Conservation (phyloP, 495 filamentous ascomycete species). For the Penicillium turbatum region DNA sequence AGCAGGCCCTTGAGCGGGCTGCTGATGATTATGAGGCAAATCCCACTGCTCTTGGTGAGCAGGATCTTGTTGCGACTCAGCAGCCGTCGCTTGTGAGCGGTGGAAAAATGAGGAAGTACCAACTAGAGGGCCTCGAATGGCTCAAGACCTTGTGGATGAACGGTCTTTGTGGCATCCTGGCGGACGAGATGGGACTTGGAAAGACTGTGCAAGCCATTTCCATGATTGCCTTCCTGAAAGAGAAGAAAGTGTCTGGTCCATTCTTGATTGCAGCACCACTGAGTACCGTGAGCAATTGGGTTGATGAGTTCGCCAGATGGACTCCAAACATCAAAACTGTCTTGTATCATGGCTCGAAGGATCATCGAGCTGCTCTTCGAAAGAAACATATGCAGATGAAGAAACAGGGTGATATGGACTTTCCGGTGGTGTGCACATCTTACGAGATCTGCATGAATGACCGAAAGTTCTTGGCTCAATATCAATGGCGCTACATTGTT, state of each 20-base stretch:
- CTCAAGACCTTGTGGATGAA: conserved; percentile 83
- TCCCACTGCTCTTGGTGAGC: conserved; percentile 62
- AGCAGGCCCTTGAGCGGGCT: conserved; percentile 52
- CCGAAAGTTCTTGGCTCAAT: conserved; percentile 68
- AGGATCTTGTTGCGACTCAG: conserved; percentile 71
- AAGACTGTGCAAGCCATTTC: conserved; percentile 96
- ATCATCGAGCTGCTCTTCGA: conserved; percentile 68
- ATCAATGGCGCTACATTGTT: conserved; percentile 94
- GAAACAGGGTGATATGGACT: conserved; percentile 59
- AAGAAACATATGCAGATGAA: conserved; percentile 55
- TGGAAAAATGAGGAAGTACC: conserved; percentile 89
- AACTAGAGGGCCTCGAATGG: conserved; percentile 93
- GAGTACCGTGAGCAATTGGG: conserved; percentile 92
- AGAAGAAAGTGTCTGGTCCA: conserved; percentile 80
- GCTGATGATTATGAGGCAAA: conserved; percentile 54
- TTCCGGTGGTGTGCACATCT: conserved; percentile 87
- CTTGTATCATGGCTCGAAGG: conserved; percentile 81
- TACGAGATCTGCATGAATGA: conserved; percentile 97
- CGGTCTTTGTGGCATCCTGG: conserved; percentile 89
- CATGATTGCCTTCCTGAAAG: conserved; percentile 81
- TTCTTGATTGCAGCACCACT: conserved; percentile 87
- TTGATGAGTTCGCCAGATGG: conserved; percentile 91
- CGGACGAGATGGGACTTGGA: conserved; percentile 96
- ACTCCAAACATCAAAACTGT: conserved; percentile 80
- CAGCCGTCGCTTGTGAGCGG: conserved; percentile 83